phyloP scores from a whole-genome alignment of 805 yeast genomes.

The Candida chilensis region DNA sequence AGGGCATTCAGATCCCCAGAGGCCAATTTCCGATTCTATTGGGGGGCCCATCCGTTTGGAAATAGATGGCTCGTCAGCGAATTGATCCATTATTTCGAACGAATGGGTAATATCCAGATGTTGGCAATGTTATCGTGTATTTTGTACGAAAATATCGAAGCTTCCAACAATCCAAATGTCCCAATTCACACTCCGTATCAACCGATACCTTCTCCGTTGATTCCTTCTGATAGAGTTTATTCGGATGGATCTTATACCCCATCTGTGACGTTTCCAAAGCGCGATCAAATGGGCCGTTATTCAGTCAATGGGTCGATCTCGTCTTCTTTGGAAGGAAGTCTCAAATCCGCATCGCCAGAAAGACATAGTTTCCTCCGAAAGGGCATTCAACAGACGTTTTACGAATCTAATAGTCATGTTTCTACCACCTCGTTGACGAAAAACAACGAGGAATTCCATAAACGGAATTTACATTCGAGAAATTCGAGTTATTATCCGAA shows the following conservation, averaged over 20 bases:
- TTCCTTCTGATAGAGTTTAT: too few species aligned
- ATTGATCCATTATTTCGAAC: slow-evolving; percentile 57
- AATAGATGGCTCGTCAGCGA: slow-evolving; percentile 54
- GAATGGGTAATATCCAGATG: slow-evolving; percentile 71
- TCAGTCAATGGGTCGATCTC: slow-evolving; percentile 7
- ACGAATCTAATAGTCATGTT: too few species aligned
- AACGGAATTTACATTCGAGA: too few species aligned
- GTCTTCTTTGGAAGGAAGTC: slow-evolving; percentile 7
- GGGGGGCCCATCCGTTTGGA: slow-evolving; percentile 84
- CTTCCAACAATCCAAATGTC: slow-evolving; percentile 14
- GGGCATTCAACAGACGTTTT: slow-evolving; percentile 6
- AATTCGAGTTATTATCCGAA: too few species aligned
- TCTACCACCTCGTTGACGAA: not conserved
- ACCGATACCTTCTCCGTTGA: slow-evolving; percentile 5
- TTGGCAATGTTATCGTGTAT: slow-evolving; percentile 81
- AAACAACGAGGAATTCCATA: not conserved
- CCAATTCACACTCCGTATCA: slow-evolving; percentile 41
- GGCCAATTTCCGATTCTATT: too few species aligned
- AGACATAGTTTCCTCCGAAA: slow-evolving; percentile 10
- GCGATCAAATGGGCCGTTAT: slow-evolving; percentile 1
- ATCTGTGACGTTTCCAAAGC: slow-evolving; percentile 1
- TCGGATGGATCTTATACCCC: not conserved
- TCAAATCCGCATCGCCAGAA: slow-evolving; percentile 17
- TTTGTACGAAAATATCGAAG: slow-evolving; percentile 33
- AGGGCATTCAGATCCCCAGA: too few species aligned